phyloP scores from a whole-genome alignment of 257 asterid genomes.

The Phtheirospermum japonicum region DNA sequence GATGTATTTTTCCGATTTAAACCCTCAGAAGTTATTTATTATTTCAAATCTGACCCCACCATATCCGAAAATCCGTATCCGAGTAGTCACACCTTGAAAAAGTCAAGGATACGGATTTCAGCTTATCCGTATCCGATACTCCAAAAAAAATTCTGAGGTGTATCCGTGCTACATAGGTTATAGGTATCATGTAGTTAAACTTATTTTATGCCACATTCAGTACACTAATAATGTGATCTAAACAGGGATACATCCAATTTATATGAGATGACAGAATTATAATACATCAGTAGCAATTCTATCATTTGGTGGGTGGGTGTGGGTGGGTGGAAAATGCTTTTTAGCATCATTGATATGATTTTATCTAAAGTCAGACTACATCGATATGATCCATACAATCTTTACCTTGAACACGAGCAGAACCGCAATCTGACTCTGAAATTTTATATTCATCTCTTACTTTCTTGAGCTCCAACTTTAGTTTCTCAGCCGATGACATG shows the following conservation, averaged over 20 bases:
- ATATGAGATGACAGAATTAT: not conserved
- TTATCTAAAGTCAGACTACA: not conserved
- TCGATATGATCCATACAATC: conserved; percentile 18
- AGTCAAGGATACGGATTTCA: too few species aligned
- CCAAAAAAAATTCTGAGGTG: too few species aligned
- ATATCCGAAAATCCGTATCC: too few species aligned
- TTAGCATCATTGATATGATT: not conserved
- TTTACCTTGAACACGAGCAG: conserved; percentile 91
- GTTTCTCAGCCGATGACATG: conserved; percentile 88
- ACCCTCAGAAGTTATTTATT: too few species aligned
- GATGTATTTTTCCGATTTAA: too few species aligned
- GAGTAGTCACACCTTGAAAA: too few species aligned
- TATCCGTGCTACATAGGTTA: too few species aligned
- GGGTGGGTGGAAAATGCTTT: too few species aligned
- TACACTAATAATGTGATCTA: not conserved
- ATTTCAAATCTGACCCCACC: too few species aligned
- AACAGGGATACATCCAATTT: not conserved
- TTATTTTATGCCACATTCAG: not conserved
- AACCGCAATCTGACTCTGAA: conserved; percentile 95
- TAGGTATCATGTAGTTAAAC: not conserved
- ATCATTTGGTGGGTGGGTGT: not conserved
- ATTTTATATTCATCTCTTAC: conserved; percentile 86
- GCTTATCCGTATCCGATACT: too few species aligned
- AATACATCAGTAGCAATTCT: not conserved
- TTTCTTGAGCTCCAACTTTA: conserved; percentile 78